phyloP scores from a whole-genome alignment of 306 rosid genomes.

The Medicago ruthenica region DNA sequence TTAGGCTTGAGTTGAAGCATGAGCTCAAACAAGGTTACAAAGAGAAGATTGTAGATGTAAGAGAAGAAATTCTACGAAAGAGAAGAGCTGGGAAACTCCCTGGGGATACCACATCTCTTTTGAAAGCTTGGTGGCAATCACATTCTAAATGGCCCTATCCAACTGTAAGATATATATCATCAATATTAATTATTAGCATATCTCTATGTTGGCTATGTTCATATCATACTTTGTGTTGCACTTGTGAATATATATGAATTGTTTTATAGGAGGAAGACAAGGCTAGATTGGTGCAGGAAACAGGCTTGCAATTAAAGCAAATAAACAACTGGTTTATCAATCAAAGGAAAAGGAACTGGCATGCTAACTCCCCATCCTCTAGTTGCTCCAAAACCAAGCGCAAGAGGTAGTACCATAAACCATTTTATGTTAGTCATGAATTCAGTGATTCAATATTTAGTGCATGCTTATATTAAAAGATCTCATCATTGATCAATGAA shows the following conservation, averaged over 20 bases:
- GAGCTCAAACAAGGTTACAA: slow-evolving; percentile 90
- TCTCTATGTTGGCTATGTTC: neutral
- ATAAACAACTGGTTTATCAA: slow-evolving; percentile 63
- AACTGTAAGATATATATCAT: slow-evolving; percentile 57
- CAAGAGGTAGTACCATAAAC: slow-evolving; percentile 61
- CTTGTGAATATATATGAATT: too few relatives aligned
- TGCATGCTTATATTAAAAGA: too few relatives aligned
- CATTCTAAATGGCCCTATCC: slow-evolving; percentile 99
- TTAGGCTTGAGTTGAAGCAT: slow-evolving; percentile 84
- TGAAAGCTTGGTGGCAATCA: slow-evolving; percentile 97
- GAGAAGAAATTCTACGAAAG: slow-evolving; percentile 93
- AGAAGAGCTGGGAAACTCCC: slow-evolving; percentile 98
- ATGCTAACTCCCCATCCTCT: slow-evolving; percentile 68
- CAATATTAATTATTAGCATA: neutral
- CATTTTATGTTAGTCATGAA: neutral
- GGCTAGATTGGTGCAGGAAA: slow-evolving; percentile 86
- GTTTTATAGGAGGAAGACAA: slow-evolving; percentile 87
- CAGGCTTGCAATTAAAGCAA: slow-evolving; percentile 86
- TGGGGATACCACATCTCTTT: slow-evolving; percentile 92
- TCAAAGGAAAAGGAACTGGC: slow-evolving; percentile 91
- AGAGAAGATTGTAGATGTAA: slow-evolving; percentile 86
- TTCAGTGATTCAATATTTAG: neutral
- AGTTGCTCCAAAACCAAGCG: slow-evolving; percentile 76
- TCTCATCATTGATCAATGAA: too few relatives aligned
- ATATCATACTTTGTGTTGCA: neutral